These are phyloP conservation scores for Vanderwaltozyma yarrowii DNA, from an alignment of 805 yeast genomes.

Conservation along the genomic window DNA sequence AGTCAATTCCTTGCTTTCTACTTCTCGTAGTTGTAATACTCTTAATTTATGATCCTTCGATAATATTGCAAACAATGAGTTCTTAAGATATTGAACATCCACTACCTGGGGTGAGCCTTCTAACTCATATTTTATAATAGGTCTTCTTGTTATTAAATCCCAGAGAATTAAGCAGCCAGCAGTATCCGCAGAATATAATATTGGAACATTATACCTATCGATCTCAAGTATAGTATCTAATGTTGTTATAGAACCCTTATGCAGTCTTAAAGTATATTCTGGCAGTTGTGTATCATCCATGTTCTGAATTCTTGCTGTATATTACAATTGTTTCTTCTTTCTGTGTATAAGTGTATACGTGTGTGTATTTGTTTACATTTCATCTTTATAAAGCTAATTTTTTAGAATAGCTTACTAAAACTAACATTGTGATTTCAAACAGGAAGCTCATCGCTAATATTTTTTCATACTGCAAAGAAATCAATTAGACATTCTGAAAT, in stretches of 20 bases:
- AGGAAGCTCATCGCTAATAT: no score
- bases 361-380: no score
- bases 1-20: not conserved
- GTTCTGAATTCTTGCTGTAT: no score
- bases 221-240: not conserved
- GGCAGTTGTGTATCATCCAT: slow-evolving; percentile 1
- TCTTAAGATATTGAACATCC: slow-evolving; percentile 8
- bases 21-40: slow-evolving; percentile 6
- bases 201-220: not conserved
- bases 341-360: no score
- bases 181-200: slow-evolving; percentile 21
- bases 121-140: slow-evolving; percentile 6
- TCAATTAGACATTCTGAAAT: no score
- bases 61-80: slow-evolving; percentile 10
- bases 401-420: no score
- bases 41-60: slow-evolving; percentile 22
- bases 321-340: no score
- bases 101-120: slow-evolving; percentile 11
- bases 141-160: slow-evolving; percentile 24
- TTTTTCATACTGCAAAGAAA: no score
- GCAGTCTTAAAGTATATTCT: slow-evolving; percentile 12
- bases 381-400: no score
- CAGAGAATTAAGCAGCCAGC: slow-evolving; percentile 18
- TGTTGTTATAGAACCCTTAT: slow-evolving; percentile 12
- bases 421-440: no score